Evolutionary conservation across 257 asterid species (phyloP).

Genomic region (Henckelia pumila): DNA sequence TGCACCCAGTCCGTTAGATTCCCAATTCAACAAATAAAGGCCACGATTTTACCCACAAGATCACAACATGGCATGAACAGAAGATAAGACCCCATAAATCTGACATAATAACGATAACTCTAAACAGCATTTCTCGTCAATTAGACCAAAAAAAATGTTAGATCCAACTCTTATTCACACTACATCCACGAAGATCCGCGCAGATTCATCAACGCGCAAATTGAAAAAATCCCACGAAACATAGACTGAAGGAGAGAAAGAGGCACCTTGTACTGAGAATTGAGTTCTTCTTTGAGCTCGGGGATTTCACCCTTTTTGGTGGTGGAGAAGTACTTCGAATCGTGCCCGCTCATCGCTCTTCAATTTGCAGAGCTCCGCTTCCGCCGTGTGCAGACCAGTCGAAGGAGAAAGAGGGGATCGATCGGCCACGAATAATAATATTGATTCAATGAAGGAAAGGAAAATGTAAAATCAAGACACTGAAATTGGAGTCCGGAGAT

Average conservation of each 20-base stretch:
- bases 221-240: slow-evolving; percentile 24
- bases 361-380: slow-evolving; percentile 18
- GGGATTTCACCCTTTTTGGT: slow-evolving; percentile 99
- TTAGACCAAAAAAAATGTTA: slow-evolving; percentile 25
- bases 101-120: slow-evolving; percentile 1
- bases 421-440: neutral
- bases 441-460: too few species aligned
- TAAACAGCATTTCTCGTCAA: slow-evolving; percentile 14
- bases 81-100: slow-evolving; percentile 18
- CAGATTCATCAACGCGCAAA: slow-evolving; percentile 29
- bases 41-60: slow-evolving; percentile 21
- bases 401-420: slow-evolving; percentile 16
- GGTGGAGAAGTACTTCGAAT: slow-evolving; percentile 96
- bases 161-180: slow-evolving; percentile 40
- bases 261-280: slow-evolving; percentile 96
- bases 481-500: too few species aligned
- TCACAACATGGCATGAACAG: slow-evolving; percentile 10
- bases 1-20: slow-evolving; percentile 6
- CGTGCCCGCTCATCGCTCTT: slow-evolving; percentile 90
- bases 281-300: slow-evolving; percentile 97
- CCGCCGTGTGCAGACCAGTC: slow-evolving; percentile 14
- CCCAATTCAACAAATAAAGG: neutral
- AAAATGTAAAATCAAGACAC: slow-evolving; percentile 15
- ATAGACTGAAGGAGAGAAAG: neutral
- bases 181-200: slow-evolving; percentile 27